phyloP scores from a whole-genome alignment of 208 protist genomes.

The Acanthamoeba rhysodes region DNA sequence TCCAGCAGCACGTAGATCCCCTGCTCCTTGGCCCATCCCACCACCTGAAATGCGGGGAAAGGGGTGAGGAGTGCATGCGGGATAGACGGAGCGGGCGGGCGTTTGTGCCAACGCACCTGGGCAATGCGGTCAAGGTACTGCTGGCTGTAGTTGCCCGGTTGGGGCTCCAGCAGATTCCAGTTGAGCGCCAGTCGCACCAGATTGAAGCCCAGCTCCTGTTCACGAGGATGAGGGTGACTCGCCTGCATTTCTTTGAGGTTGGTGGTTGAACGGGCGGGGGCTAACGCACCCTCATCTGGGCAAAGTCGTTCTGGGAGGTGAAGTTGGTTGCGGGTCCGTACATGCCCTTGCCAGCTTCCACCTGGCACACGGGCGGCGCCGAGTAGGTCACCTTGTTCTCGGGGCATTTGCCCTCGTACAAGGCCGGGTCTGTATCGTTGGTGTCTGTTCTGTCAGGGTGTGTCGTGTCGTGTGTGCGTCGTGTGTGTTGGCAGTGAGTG shows the following conservation, averaged over 20 bases:
- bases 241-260: no score
- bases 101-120: neutral
- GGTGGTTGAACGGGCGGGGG: no score
- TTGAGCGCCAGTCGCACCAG: neutral
- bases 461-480: neutral
- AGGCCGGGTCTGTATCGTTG: neutral
- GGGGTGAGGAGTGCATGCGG: no score
- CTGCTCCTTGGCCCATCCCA: conserved; percentile 32
- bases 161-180: conserved; percentile 20
- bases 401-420: conserved; percentile 12
- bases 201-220: conserved; percentile 7
- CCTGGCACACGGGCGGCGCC: conserved; percentile 6
- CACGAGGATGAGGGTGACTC: no score
- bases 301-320: conserved; percentile 19
- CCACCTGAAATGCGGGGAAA: neutral
- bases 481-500: neutral
- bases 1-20: neutral
- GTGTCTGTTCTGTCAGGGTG: neutral
- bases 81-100: no score
- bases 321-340: neutral
- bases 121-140: neutral
- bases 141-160: conserved; percentile 15
- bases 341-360: neutral
- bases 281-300: neutral
- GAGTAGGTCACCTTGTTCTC: neutral